These are phyloP conservation scores for Diaporthe vexans DNA, from an alignment of 2,329 filamentous ascomycete species.

Conservation along the genomic window DNA sequence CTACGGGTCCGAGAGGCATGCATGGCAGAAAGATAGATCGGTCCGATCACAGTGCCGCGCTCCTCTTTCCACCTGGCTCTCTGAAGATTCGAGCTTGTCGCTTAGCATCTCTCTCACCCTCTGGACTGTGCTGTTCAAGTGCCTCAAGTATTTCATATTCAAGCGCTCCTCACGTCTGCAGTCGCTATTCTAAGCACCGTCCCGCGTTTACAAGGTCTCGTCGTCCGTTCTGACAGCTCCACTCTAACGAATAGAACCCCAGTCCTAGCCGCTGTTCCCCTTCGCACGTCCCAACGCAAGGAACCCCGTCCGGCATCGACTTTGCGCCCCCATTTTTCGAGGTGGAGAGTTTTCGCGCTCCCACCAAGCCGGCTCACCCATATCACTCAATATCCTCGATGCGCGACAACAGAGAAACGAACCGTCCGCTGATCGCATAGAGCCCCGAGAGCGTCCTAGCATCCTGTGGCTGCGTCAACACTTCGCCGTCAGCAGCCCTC, in stretches of 20 bases:
- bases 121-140: slow-evolving; percentile 33
- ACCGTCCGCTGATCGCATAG: slow-evolving; percentile 40
- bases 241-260: slow-evolving; percentile 42
- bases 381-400: slow-evolving; percentile 42
- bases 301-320: slow-evolving; percentile 49
- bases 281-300: slow-evolving; percentile 39
- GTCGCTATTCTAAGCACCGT: slow-evolving; percentile 36
- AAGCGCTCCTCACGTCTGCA: slow-evolving; percentile 37
- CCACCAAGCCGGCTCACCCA: slow-evolving; percentile 48
- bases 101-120: slow-evolving; percentile 10
- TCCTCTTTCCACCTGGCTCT: slow-evolving; percentile 14
- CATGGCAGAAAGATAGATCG: slow-evolving; percentile 36
- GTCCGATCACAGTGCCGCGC: slow-evolving; percentile 37
- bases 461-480: slow-evolving; percentile 37
- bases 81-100: slow-evolving; percentile 32
- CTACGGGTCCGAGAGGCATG: slow-evolving; percentile 30
- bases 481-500: slow-evolving; percentile 35
- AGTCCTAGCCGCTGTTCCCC: slow-evolving; percentile 43
- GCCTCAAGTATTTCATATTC: slow-evolving; percentile 40
- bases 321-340: slow-evolving; percentile 51
- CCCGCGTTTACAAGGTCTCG: slow-evolving; percentile 42
- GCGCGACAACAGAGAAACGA: slow-evolving; percentile 41
- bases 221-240: slow-evolving; percentile 40
- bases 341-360: slow-evolving; percentile 51
- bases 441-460: slow-evolving; percentile 38